phyloP scores from a whole-genome alignment of 208 protist species.

The Herpetomonas tarakana region DNA sequence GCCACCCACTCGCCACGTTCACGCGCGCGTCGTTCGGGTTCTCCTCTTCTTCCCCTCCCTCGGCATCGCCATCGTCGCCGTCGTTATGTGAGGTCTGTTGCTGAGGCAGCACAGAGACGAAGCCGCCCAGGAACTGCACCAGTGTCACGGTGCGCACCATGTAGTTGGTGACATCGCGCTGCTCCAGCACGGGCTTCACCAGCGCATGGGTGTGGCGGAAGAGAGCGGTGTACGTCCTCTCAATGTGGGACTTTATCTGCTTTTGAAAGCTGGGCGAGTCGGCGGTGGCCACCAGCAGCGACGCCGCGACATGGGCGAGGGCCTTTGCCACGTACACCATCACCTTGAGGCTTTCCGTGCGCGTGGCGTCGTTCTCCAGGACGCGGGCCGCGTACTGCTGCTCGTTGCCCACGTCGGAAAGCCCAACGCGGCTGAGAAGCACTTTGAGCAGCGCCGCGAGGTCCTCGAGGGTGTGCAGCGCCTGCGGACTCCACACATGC shows the following conservation, averaged over 20 bases:
- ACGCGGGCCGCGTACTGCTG: conserved; percentile 71
- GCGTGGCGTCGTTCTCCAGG: conserved; percentile 49
- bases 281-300: conserved; percentile 14
- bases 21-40: conserved; percentile 1
- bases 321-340: conserved; percentile 61
- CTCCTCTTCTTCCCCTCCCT: neutral
- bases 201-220: conserved; percentile 52
- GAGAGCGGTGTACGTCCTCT: conserved; percentile 19
- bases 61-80: neutral
- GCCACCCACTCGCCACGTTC: conserved; percentile 35
- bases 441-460: conserved; percentile 23
- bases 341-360: conserved; percentile 63
- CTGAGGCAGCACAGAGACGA: conserved; percentile 55
- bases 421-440: conserved; percentile 50
- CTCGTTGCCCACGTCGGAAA: conserved; percentile 80
- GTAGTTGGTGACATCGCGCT: conserved; percentile 64
- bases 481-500: neutral
- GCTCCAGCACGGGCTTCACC: conserved; percentile 49
- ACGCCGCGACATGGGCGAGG: conserved; percentile 29
- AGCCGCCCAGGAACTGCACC: conserved; percentile 75
- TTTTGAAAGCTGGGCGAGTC: conserved; percentile 10
- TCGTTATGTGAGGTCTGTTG: neutral
- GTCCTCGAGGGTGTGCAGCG: conserved; percentile 16
- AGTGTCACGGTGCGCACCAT: conserved; percentile 84
- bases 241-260: conserved; percentile 21